Conservation (phyloP, 306 rosid species). For the Cicer yamashitae region DNA sequence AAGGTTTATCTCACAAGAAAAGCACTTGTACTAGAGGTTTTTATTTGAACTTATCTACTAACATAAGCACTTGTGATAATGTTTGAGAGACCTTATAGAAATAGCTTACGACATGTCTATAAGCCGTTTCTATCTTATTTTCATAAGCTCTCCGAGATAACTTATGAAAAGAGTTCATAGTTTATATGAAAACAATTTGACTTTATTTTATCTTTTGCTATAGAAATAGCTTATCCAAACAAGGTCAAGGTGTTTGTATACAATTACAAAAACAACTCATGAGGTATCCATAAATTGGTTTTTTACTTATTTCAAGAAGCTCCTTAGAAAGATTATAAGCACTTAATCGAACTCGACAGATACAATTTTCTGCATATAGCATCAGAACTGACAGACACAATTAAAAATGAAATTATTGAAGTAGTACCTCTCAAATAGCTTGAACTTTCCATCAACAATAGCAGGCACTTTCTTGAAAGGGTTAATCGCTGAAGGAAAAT, state of each 20-base stretch:
- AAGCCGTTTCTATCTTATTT: too few relatives aligned
- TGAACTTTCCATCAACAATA: constrained; percentile 82
- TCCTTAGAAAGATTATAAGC: neutral
- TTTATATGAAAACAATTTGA: too few relatives aligned
- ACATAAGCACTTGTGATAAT: too few relatives aligned
- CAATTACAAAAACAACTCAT: neutral
- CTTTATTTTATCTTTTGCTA: too few relatives aligned
- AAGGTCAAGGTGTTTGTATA: too few relatives aligned
- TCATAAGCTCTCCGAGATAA: too few relatives aligned
- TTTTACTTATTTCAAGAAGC: neutral
- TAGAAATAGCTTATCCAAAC: too few relatives aligned
- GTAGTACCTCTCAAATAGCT: constrained; percentile 80
- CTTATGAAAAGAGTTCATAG: too few relatives aligned
- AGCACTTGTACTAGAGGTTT: neutral
- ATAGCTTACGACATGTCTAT: too few relatives aligned
- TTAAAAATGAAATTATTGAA: neutral
- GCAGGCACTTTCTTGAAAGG: constrained; percentile 82
- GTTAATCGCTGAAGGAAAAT: constrained; percentile 68
- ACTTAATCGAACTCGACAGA: neutral
- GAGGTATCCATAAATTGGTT: neutral
- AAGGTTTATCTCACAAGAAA: neutral
- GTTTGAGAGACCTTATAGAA: too few relatives aligned
- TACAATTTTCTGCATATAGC: neutral
- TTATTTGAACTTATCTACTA: too few relatives aligned
- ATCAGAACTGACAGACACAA: neutral